Percentiles rank a stretch among this genome's conserved stretches.
Evolutionary conservation across 2,329 filamentous ascomycete species (phyloP).

Genomic region (Phialophora tarda): DNA sequence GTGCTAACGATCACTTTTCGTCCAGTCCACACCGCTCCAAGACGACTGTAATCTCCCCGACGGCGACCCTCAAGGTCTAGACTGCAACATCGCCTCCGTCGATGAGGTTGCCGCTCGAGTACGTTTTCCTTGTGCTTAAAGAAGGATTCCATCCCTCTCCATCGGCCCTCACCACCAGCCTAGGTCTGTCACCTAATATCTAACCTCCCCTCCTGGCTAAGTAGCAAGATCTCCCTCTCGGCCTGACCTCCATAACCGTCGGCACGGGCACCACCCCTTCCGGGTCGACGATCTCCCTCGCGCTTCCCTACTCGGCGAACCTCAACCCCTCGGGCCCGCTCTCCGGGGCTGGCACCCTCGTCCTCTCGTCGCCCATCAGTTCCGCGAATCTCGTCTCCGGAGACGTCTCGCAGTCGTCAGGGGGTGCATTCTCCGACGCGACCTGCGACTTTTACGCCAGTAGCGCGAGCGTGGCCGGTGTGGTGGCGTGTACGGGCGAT

Average conservation of each 20-base stretch:
- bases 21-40: background rate
- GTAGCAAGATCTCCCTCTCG: slow-evolving; percentile 1
- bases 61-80: background rate
- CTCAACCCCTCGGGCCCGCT: slow-evolving; percentile 7
- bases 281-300: background rate
- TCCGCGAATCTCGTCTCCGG: background rate
- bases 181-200: no score
- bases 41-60: slow-evolving; percentile 14
- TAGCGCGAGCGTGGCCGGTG: background rate
- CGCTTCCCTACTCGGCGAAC: background rate
- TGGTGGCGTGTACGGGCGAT: slow-evolving; percentile 5
- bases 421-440: slow-evolving; percentile 2
- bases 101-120: background rate
- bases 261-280: slow-evolving; percentile 6
- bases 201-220: background rate
- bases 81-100: background rate
- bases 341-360: background rate
- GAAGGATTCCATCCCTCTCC: background rate
- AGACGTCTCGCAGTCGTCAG: background rate
- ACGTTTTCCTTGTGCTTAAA: background rate
- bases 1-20: background rate
- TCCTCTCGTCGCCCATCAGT: background rate
- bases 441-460: slow-evolving; percentile 5
- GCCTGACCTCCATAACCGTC: slow-evolving; percentile 13
- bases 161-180: background rate